Conservation (phyloP, 2,329 filamentous ascomycete genomes). For the Fusarium nanum region DNA sequence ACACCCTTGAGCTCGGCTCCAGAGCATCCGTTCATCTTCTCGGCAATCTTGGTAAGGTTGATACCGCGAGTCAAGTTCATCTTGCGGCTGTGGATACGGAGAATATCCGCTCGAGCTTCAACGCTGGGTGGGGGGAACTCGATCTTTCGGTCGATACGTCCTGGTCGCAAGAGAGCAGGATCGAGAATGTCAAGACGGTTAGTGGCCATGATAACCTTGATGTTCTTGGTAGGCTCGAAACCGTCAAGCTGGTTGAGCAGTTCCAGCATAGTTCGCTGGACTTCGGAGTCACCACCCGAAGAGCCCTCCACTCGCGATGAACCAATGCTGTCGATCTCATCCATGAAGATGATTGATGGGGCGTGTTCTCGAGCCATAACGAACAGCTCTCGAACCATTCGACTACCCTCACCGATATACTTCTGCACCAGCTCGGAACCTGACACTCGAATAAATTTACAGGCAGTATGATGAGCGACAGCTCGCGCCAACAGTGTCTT, state of each 20-base stretch:
- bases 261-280: conserved; percentile 98
- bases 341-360: conserved; percentile 99
- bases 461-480: conserved; percentile 97
- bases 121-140: conserved; percentile 98
- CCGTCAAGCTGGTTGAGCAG: conserved; percentile 98
- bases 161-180: conserved; percentile 92
- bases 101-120: conserved; percentile 95
- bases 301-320: conserved; percentile 96
- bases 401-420: conserved; percentile 97
- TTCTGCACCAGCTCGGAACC: conserved; percentile 98
- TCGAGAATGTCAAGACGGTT: conserved; percentile 98
- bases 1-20: conserved; percentile 98
- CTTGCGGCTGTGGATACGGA: conserved; percentile 95
- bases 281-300: conserved; percentile 95
- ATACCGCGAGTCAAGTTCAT: conserved; percentile 99
- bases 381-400: conserved; percentile 99
- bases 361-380: conserved; percentile 99
- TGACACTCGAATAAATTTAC: conserved; percentile 98
- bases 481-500: conserved; percentile 96
- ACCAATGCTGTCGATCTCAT: conserved; percentile 99
- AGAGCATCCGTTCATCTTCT: conserved; percentile 99
- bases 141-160: conserved; percentile 97
- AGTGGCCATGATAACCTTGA: conserved; percentile 99
- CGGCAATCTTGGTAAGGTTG: conserved; percentile 97
- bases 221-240: conserved; percentile 99